Base-by-base conservation (phyloP, 2,329 filamentous ascomycete genomes). In the Coleophoma cylindrospora region DNA sequence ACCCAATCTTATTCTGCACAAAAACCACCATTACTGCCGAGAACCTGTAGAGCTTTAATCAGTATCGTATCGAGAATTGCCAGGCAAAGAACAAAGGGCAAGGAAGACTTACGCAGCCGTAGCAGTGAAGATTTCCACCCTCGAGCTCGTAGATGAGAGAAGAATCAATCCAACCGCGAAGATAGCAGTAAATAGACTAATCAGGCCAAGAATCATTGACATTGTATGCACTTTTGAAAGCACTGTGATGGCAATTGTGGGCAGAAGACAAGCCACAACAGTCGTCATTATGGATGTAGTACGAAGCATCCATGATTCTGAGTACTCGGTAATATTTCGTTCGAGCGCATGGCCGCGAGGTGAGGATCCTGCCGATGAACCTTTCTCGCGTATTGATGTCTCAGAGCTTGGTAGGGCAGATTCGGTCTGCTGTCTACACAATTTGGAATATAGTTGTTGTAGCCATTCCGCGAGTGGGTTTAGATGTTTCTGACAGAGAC, bases 81-180 rank as follows among this genome's bases (percentile, higher is more conserved):
- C 14, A 1, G 2, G 14, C 38, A 22, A 36, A 8, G 14, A 27
- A 17, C 33, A n/a, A 48, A 43, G 15, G 32, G 2, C 8, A 19
- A 5, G 9, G 27, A 10, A 7, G 27, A 56, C 57, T 57, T 52
- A 60, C 56, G 55, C 56, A 34, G 57, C 55, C 19, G 57, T 60
- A 21, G 57, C 57, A 38, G 55, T 56, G 22, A 59, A 60, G 10
- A 59, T 59, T 12, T 60, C 53, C 10, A 53, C 47, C 37, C 56
- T 50, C 3, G 56, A 54, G 11, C 43, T 36, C 2, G 50, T 17
- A 37, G 48, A 21, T 2, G 51, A 51, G 21, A 59, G 47, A 12
- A 48, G 44, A 47, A 56, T 52, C 8, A 59, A 40, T 8, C 55
- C 57, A n/a, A 53, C 43, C 1, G 57, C 51, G 13, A 59, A 59